These are phyloP conservation scores for Holtermanniella nyarrowii DNA, from an alignment of 768 basidiomycete genomes.

Conservation along the genomic window DNA sequence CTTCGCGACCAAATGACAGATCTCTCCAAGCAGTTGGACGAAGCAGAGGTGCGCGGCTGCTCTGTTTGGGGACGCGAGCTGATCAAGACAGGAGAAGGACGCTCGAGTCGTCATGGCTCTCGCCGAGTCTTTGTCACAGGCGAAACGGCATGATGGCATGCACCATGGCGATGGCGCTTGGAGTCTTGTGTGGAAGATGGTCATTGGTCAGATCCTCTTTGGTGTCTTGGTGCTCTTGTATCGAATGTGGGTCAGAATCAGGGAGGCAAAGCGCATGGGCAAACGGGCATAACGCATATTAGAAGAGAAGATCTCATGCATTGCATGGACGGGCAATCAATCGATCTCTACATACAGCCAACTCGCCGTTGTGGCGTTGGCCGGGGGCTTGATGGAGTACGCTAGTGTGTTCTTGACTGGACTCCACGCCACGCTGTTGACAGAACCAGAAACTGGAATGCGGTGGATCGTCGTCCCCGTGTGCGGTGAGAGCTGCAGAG, in stretches of 20 bases:
- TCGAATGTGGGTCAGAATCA: not conserved
- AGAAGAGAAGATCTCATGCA: not conserved
- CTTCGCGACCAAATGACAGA: not conserved
- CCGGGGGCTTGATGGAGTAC: not conserved
- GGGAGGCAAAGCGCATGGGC: not conserved
- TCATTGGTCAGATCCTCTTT: not conserved
- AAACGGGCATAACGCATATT: not conserved
- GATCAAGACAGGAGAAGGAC: no score
- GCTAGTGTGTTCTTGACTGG: not conserved
- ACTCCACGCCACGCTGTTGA: not conserved
- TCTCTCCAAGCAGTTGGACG: not conserved
- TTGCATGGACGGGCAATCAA: no score
- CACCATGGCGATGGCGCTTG: not conserved
- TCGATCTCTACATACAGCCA: not conserved
- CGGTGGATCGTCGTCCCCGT: not conserved
- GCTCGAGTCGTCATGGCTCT: no score
- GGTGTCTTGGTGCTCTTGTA: not conserved
- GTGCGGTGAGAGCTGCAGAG: not conserved
- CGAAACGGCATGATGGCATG: no score
- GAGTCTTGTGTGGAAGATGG: not conserved
- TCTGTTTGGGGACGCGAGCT: no score
- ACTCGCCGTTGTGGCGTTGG: not conserved
- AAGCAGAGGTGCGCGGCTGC: not conserved
- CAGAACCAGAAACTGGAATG: not conserved
- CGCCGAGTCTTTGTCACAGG: no score